phyloP scores from a whole-genome alignment of 352 stramenopile species.

The Phytophthora meadii region DNA sequence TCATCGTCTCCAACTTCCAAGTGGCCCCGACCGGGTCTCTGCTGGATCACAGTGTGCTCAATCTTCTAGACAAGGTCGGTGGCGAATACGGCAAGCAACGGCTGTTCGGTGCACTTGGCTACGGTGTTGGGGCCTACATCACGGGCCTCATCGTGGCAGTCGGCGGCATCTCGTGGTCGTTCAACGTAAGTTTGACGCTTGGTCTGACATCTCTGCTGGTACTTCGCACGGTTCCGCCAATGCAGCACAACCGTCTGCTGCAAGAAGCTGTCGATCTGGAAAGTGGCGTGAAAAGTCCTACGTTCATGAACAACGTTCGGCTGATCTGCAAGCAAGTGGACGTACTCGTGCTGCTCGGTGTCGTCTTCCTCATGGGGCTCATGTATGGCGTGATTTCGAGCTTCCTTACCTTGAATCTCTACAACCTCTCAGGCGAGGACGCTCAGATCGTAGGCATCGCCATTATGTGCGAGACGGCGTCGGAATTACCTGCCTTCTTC shows the following conservation, averaged over 20 bases:
- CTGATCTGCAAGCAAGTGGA: conserved; percentile 55
- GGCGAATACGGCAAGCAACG: conserved; percentile 88
- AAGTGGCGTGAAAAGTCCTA: conserved; percentile 30
- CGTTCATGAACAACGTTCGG: conserved; percentile 48
- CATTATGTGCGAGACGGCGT: conserved; percentile 83
- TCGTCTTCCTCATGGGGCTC: conserved; percentile 82
- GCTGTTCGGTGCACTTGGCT: conserved; percentile 79
- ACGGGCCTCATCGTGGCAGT: conserved; percentile 67
- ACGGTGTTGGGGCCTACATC: conserved; percentile 68
- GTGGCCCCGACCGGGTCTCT: conserved; percentile 63
- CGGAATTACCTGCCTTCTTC: conserved; percentile 85
- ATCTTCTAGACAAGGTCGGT: conserved; percentile 68
- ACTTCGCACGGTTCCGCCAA: conserved; percentile 64
- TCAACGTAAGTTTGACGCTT: conserved; percentile 70
- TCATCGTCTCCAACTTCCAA: conserved; percentile 72
- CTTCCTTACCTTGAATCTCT: conserved; percentile 85
- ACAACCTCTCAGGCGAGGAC: conserved; percentile 77
- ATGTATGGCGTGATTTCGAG: conserved; percentile 87
- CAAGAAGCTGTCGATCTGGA: conserved; percentile 30
- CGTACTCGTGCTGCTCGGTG: conserved; percentile 70
- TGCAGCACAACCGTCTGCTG: conserved; percentile 43
- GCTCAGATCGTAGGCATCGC: conserved; percentile 82
- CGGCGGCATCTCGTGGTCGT: conserved; percentile 75
- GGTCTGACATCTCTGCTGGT: conserved; percentile 64
- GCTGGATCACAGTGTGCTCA: conserved; percentile 75